phyloP scores from a whole-genome alignment of 2,329 filamentous ascomycete species.

The Escovopsis weberi region DNA sequence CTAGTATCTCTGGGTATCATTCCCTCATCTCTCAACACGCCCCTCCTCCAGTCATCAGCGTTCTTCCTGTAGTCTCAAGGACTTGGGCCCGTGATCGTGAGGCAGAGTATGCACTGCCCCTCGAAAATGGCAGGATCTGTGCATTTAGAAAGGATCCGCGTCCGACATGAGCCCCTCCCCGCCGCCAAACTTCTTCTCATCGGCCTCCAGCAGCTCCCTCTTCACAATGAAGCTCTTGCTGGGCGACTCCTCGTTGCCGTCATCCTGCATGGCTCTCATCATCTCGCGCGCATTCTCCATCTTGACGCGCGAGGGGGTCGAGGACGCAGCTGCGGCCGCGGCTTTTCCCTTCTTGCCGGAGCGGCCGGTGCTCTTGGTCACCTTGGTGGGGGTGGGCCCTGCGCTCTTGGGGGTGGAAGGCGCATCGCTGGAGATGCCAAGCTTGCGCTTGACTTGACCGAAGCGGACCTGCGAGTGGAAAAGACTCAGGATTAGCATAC shows the following conservation, averaged over 20 bases:
- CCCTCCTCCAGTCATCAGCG: too few species aligned
- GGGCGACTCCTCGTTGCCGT: conserved; percentile 4
- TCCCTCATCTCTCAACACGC: too few species aligned
- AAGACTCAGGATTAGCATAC: neutral
- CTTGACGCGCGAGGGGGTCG: conserved; percentile 3
- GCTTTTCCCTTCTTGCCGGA: conserved; percentile 11
- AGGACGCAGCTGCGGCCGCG: conserved; percentile 3
- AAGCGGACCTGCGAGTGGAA: conserved; percentile 25
- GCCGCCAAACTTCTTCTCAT: conserved; percentile 5
- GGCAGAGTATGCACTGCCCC: too few species aligned
- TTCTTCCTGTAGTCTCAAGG: too few species aligned
- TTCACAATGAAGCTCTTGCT: conserved; percentile 6
- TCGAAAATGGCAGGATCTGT: too few species aligned
- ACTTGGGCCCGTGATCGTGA: too few species aligned
- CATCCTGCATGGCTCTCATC: neutral
- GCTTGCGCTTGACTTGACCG: conserved; percentile 34
- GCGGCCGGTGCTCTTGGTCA: conserved; percentile 16
- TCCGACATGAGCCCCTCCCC: conserved; percentile 1
- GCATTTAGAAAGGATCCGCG: conserved; percentile 6
- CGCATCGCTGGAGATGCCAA: conserved; percentile 21
- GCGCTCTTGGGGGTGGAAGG: conserved; percentile 12
- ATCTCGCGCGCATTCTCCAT: conserved; percentile 8
- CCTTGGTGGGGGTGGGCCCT: conserved; percentile 13
- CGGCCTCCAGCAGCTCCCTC: conserved; percentile 8
- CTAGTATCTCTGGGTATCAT: too few species aligned